phyloP scores from a whole-genome alignment of 805 yeast genomes.

The Blastobotrys peoriensis region DNA sequence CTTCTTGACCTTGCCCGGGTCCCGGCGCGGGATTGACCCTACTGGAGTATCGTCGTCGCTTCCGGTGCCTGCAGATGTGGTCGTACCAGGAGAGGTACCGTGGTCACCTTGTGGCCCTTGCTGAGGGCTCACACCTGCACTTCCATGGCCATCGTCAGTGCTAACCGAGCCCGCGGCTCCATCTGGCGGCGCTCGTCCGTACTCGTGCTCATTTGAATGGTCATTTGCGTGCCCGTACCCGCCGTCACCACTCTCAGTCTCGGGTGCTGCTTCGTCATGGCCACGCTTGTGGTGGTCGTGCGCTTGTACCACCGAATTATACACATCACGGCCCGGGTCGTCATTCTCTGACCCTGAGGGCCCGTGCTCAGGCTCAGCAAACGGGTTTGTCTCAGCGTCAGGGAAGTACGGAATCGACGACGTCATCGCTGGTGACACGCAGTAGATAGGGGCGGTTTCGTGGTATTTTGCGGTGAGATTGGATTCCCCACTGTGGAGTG shows the following conservation, averaged over 20 bases:
- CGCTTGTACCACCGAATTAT: neutral
- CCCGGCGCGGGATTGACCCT: neutral
- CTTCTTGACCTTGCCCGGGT: constrained; percentile 20
- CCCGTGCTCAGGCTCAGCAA: constrained; percentile 36
- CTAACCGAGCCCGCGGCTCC: neutral
- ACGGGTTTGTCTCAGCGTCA: constrained; percentile 50
- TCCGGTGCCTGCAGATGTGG: neutral
- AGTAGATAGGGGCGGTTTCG: no score
- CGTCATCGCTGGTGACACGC: constrained; percentile 32
- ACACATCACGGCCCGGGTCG: neutral
- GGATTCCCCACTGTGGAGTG: no score
- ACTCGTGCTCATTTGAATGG: constrained; percentile 18
- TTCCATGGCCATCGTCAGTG: constrained; percentile 7
- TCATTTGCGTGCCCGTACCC: neutral
- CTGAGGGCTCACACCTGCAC: neutral
- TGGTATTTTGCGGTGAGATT: no score
- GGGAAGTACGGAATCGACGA: constrained; percentile 44
- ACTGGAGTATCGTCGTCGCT: constrained; percentile 1
- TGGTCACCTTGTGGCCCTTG: neutral
- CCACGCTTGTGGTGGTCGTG: neutral
- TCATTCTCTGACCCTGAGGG: neutral
- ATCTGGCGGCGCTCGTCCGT: no score
- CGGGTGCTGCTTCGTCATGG: neutral
- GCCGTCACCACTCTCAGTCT: neutral
- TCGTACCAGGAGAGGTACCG: neutral